Base-by-base conservation (phyloP, 1,284 basidiomycete genomes). In the Leccinum pachyderme region DNA sequence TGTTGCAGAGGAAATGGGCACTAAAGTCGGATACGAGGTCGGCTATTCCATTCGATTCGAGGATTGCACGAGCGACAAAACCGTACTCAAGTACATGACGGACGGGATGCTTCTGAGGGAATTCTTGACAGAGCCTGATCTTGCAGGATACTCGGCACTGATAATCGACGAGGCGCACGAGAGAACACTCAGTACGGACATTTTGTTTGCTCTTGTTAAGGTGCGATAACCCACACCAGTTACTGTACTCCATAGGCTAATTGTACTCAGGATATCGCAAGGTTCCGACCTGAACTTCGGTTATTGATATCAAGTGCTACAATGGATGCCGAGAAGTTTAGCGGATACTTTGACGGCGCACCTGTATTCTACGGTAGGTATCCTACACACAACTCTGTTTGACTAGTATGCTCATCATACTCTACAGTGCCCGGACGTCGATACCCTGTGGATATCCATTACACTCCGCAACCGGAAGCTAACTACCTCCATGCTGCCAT, bases 21-120 rank as follows among this genome's bases (percentile, higher is more conserved):
- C 88, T 5, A 91, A 97, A 68, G 86, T 99, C 24, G 97, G 97
- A 3, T 91, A 95, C 63, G 95, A 98, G 74, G 96, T 98, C 58
- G 97, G 97, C 13, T 99, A 99, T 73, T 95, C 93, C 31, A 99
- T 99, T 64, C 93, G 97, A 33, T 99, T 99, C 75, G 97, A 99
- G 73, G 96, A 99, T 72, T 97, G 95, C 73, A 99, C 97, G 9
- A 96, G 93, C 73, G 95, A 96, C 78, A 98, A 95, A 78, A 98
- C 95, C 2, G 88, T 95, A 35, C 79, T 98, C 67, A 98, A 98
- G 75, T 98, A 96, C 73, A 96, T 98, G 95, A 98, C 95, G 47
- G 95, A 98, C 69, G 95, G 95, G 47, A 98, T 98, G 95, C 79
- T 98, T n/a, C 74, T 98, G 47, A 83, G 95, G 68, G 94, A 98